Percentiles rank a stretch among this genome's conserved stretches.
phyloP scores from a whole-genome alignment of 2,329 filamentous ascomycete species.

The Aspergillus glaucus region DNA sequence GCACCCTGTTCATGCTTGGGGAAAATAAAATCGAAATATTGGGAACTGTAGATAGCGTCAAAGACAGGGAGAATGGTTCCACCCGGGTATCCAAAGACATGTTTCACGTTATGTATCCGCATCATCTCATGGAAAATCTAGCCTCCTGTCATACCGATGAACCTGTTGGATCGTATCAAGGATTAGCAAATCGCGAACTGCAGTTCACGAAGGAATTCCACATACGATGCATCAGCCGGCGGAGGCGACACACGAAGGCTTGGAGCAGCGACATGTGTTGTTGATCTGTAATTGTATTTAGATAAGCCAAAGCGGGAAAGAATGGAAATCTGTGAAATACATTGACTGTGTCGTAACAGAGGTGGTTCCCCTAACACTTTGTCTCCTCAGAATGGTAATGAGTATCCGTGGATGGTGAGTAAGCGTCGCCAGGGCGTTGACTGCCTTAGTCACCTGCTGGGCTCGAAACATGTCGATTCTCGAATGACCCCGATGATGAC shows the following conservation, averaged over 20 bases:
- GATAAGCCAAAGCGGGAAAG: no score
- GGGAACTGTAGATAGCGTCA: slow-evolving; percentile 92
- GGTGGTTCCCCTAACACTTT: no score
- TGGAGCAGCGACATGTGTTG: no score
- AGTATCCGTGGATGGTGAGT: no score
- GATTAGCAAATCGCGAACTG: not conserved
- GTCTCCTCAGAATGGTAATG: no score
- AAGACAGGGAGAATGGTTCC: slow-evolving; percentile 92
- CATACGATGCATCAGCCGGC: not conserved
- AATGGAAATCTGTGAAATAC: not conserved
- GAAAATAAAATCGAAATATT: slow-evolving; percentile 87
- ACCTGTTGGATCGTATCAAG: slow-evolving; percentile 40
- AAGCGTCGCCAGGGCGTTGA: not conserved
- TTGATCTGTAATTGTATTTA: no score
- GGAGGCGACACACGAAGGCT: no score
- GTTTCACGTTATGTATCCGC: slow-evolving; percentile 75
- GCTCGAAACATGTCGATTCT: no score
- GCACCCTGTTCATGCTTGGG: slow-evolving; percentile 87
- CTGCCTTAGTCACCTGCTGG: no score
- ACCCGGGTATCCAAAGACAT: slow-evolving; percentile 83
- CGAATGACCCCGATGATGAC: no score
- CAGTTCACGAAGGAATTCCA: not conserved
- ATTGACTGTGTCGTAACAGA: not conserved
- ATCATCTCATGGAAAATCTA: slow-evolving; percentile 97
- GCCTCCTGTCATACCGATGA: slow-evolving; percentile 82